Evolutionary conservation across 345 rosid genomes (phyloP).

Genomic region (Melaleuca alternifolia): DNA sequence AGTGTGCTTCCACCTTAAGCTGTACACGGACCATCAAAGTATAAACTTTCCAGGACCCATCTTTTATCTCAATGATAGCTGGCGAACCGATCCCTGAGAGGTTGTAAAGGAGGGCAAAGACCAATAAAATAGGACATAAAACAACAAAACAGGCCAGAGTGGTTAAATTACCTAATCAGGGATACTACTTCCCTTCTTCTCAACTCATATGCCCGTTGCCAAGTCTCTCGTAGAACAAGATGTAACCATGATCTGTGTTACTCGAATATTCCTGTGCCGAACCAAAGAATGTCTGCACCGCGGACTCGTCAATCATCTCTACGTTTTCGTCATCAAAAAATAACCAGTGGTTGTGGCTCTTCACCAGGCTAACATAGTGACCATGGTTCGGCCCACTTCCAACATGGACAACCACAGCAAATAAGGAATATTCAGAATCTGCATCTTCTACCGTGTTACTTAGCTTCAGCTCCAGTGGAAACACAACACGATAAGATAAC

Average conservation of each 20-base stretch:
- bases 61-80: conserved; percentile 17
- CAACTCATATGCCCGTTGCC: conserved; percentile 40
- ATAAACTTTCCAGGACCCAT: conserved; percentile 29
- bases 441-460: conserved; percentile 88
- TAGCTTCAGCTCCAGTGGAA: conserved; percentile 90
- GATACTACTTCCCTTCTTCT: conserved; percentile 29
- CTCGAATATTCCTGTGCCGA: conserved; percentile 94
- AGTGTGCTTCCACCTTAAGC: conserved; percentile 40
- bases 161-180: conserved; percentile 24
- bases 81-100: conserved; percentile 17
- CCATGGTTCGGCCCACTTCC: conserved; percentile 99
- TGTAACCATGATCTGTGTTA: conserved; percentile 96
- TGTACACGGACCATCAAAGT: conserved; percentile 52
- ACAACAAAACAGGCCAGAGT: background rate
- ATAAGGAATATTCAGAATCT: conserved; percentile 84
- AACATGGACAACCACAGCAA: conserved; percentile 96
- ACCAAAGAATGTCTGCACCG: conserved; percentile 95
- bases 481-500: conserved; percentile 87
- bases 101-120: conserved; percentile 6
- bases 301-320: conserved; percentile 98
- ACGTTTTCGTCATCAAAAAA: conserved; percentile 96
- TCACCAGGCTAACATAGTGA: conserved; percentile 94
- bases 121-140: conserved; percentile 6
- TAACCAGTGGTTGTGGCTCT: conserved; percentile 98
- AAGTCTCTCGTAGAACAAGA: conserved; percentile 92